Evolutionary conservation across 2,329 filamentous ascomycete genomes (phyloP).

Genomic region (Sarocladium strictum): DNA sequence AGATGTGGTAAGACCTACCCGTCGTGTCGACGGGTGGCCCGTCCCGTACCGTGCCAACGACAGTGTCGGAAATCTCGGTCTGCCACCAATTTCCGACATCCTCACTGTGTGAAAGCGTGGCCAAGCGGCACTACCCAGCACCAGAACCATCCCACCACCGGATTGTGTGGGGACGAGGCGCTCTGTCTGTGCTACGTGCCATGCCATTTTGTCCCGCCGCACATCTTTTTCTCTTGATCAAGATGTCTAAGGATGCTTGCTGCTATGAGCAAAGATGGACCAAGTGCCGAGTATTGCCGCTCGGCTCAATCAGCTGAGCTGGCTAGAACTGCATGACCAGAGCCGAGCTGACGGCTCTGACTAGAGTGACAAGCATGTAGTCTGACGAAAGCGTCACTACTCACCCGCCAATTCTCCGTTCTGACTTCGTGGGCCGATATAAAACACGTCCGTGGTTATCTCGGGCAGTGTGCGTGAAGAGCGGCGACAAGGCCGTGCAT

Average conservation of each 20-base stretch:
- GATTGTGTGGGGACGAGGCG: not conserved
- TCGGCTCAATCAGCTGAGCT: not conserved
- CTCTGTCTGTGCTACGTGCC: not conserved
- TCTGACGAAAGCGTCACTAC: not conserved
- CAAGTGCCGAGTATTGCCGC: constrained; percentile 1
- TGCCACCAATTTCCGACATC: not conserved
- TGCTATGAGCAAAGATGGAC: not conserved
- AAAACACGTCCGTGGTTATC: too few species aligned
- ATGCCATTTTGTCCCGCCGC: not conserved
- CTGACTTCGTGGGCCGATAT: not conserved
- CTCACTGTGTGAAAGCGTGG: not conserved
- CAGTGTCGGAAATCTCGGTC: not conserved
- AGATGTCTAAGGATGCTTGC: not conserved
- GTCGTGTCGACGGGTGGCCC: constrained; percentile 4
- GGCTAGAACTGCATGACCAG: not conserved
- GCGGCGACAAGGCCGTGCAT: too few species aligned
- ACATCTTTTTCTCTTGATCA: not conserved
- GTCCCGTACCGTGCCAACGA: constrained; percentile 3
- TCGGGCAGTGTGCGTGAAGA: too few species aligned
- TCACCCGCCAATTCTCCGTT: not conserved
- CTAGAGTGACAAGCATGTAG: not conserved
- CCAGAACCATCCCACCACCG: not conserved
- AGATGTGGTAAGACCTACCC: constrained; percentile 7
- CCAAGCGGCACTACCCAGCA: not conserved
- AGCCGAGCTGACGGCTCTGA: not conserved